Percentiles rank a stretch among this genome's conserved stretches.
Evolutionary conservation across 2,329 filamentous ascomycete genomes (phyloP).

Genomic region (Neopestalotiopsis clavispora): DNA sequence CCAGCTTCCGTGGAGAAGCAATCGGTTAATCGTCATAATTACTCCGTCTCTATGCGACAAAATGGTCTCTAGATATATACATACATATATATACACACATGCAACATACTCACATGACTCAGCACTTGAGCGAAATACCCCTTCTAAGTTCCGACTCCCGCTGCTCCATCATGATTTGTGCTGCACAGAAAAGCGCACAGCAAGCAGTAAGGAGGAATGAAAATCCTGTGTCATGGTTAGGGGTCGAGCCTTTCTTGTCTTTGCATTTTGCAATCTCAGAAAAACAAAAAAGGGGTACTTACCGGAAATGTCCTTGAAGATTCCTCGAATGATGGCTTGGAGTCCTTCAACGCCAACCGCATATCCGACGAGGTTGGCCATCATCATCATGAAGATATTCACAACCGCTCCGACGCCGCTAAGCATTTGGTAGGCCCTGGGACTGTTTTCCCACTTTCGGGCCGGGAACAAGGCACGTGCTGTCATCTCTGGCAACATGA

Average conservation of each 20-base stretch:
- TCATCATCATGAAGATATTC: constrained; percentile 95
- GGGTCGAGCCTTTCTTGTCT: background rate
- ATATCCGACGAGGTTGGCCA: constrained; percentile 93
- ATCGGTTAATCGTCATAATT: background rate
- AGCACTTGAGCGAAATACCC: constrained; percentile 47
- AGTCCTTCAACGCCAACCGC: constrained; percentile 90
- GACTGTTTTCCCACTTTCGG: constrained; percentile 70
- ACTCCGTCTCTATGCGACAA: background rate
- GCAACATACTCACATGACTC: background rate
- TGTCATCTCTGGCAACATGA: constrained; percentile 87
- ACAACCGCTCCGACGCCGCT: constrained; percentile 80
- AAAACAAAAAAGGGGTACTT: constrained; percentile 29
- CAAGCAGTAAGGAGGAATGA: constrained; percentile 76
- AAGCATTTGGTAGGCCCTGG: constrained; percentile 77
- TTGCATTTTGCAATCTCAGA: constrained; percentile 24
- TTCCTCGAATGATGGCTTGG: constrained; percentile 74
- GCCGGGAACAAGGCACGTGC: constrained; percentile 75
- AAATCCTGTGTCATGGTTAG: constrained; percentile 53
- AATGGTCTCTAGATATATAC: background rate
- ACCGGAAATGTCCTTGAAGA: constrained; percentile 77
- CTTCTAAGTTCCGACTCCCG: constrained; percentile 81
- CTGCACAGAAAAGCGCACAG: constrained; percentile 78
- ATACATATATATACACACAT: constrained; percentile 6
- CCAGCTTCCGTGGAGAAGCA: background rate
- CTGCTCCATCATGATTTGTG: constrained; percentile 96